These are phyloP conservation scores for Claviceps cyperi DNA, from an alignment of 2,329 filamentous ascomycete species.

Conservation along the genomic window DNA sequence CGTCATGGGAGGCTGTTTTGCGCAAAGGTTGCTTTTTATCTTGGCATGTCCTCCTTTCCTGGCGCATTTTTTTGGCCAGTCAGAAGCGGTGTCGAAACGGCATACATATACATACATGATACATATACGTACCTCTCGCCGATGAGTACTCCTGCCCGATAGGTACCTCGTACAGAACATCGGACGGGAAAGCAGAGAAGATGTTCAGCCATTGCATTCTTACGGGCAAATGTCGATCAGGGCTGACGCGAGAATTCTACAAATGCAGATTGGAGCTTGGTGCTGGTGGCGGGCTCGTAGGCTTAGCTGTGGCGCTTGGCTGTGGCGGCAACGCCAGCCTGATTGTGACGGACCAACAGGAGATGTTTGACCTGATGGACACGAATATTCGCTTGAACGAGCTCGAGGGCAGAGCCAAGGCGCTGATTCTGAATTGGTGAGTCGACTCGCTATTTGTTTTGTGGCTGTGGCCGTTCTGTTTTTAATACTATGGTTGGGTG, in stretches of 20 bases:
- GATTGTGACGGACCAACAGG: slow-evolving; percentile 71
- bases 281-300: slow-evolving; percentile 80
- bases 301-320: slow-evolving; percentile 44
- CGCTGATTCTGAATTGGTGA: slow-evolving; percentile 70
- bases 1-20: no score
- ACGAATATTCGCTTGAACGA: slow-evolving; percentile 75
- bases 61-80: background rate
- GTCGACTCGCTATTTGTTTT: slow-evolving; percentile 17
- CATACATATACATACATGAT: no score
- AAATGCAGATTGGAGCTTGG: slow-evolving; percentile 67
- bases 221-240: background rate
- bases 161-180: background rate
- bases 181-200: background rate
- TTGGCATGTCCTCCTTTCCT: background rate
- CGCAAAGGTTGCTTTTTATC: no score
- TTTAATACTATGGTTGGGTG: background rate
- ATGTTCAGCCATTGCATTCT: background rate
- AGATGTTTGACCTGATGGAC: slow-evolving; percentile 76
- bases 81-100: background rate
- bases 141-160: background rate
- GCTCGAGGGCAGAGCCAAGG: slow-evolving; percentile 46
- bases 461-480: background rate
- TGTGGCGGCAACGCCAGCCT: slow-evolving; percentile 41
- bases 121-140: no score
- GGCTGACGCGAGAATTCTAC: slow-evolving; percentile 9